Conservation (phyloP, 352 stramenopile species). For the Pythium insidiosum region DNA sequence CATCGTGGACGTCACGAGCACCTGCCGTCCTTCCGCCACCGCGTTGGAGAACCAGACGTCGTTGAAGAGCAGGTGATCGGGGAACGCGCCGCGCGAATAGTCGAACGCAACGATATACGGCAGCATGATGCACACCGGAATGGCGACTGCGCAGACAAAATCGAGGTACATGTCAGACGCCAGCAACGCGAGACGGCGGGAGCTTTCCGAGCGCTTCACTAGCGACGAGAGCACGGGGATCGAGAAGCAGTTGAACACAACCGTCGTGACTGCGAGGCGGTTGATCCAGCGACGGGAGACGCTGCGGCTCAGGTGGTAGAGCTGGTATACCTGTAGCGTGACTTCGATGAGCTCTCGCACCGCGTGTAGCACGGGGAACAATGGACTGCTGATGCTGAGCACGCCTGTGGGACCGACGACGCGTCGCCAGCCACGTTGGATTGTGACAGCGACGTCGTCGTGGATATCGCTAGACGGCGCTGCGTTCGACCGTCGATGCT, state of each 20-base stretch:
- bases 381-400: slow-evolving; percentile 5
- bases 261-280: neutral
- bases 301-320: neutral
- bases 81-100: neutral
- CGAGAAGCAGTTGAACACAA: slow-evolving; percentile 5
- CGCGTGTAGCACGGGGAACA: neutral
- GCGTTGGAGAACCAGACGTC: slow-evolving; percentile 10
- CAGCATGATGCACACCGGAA: slow-evolving; percentile 6
- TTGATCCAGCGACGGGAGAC: neutral
- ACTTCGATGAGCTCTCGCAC: slow-evolving; percentile 1
- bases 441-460: too few relatives aligned
- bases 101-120: slow-evolving; percentile 6
- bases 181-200: neutral
- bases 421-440: too few relatives aligned
- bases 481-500: too few relatives aligned
- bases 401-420: slow-evolving; percentile 1
- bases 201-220: neutral
- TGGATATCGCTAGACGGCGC: too few relatives aligned
- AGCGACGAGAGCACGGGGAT: neutral
- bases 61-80: neutral
- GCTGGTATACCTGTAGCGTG: neutral
- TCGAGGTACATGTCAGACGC: slow-evolving; percentile 5
- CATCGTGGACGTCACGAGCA: slow-evolving; percentile 5
- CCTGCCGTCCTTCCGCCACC: slow-evolving; percentile 2
- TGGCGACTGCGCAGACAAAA: slow-evolving; percentile 3